Evolutionary conservation across 139 green algal species (phyloP).

Genomic region (Coelastrella sp.): DNA sequence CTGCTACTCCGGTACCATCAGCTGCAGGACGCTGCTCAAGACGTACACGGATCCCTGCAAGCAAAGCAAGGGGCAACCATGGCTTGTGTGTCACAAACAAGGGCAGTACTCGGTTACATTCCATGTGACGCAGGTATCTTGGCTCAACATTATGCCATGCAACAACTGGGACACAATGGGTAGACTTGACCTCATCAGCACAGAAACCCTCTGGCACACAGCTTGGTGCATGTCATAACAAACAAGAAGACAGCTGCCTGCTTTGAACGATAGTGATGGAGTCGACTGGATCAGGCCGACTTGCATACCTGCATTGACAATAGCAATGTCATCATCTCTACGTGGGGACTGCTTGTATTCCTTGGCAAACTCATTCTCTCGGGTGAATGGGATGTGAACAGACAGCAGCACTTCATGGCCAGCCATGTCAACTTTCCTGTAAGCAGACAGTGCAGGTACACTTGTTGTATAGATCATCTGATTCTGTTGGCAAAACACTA

Average conservation of each 20-base stretch:
- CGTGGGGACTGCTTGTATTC: slow-evolving; percentile 97
- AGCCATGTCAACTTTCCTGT: slow-evolving; percentile 82
- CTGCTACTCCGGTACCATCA: not conserved
- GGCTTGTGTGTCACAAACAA: no score
- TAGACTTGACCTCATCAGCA: no score
- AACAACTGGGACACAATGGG: no score
- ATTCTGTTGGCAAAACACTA: not conserved
- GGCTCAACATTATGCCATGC: no score
- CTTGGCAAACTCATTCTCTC: slow-evolving; percentile 85
- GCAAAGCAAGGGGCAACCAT: no score
- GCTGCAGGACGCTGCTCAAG: slow-evolving; percentile 54
- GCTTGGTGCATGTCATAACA: no score
- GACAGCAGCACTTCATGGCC: slow-evolving; percentile 83
- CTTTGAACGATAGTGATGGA: no score
- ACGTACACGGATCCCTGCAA: slow-evolving; percentile 74
- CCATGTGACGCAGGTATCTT: no score
- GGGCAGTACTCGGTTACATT: no score
- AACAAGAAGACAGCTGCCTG: no score
- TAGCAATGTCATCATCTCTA: slow-evolving; percentile 98
- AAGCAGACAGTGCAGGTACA: not conserved
- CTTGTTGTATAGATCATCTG: not conserved
- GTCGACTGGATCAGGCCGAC: no score
- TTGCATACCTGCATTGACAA: slow-evolving; percentile 85
- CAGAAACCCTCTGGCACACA: no score
- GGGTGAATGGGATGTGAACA: slow-evolving; percentile 83